Percentiles rank a stretch among this genome's conserved stretches.
These are phyloP conservation scores for Fraxinus americana DNA, from an alignment of 257 asterid species.

Conservation along the genomic window DNA sequence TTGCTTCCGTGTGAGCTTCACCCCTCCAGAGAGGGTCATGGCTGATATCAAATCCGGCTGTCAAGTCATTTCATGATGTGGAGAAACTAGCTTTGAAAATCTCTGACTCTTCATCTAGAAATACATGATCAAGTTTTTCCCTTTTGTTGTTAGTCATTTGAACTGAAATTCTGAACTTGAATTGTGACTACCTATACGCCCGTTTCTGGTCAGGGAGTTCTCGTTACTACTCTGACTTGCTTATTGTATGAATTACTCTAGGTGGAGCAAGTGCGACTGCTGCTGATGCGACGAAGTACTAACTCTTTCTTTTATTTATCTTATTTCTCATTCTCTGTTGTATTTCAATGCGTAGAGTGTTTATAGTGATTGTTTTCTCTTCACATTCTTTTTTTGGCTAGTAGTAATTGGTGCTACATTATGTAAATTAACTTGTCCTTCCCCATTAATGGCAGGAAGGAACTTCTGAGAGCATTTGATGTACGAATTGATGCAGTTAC, in stretches of 20 bases:
- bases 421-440: no score
- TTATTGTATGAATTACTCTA: neutral
- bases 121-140: neutral
- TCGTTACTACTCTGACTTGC: neutral
- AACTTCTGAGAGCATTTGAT: slow-evolving; percentile 84
- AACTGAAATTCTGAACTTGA: neutral
- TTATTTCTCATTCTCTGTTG: neutral
- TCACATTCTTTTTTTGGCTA: neutral
- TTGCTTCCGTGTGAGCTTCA: no score
- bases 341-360: neutral
- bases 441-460: slow-evolving; percentile 54
- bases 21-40: neutral
- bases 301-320: slow-evolving; percentile 19
- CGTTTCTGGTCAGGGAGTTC: neutral
- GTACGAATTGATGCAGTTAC: slow-evolving; percentile 72
- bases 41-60: no score
- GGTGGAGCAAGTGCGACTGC: slow-evolving; percentile 46
- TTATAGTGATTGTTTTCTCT: slow-evolving; percentile 11
- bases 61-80: no score
- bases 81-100: no score
- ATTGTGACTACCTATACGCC: neutral
- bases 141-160: neutral
- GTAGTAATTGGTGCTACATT: neutral
- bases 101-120: no score
- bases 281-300: slow-evolving; percentile 83